Evolutionary conservation across 208 protist genomes (phyloP), one percentile per base, ranked within the genome.

Genomic region (Wallacemonas sp.): DNA sequence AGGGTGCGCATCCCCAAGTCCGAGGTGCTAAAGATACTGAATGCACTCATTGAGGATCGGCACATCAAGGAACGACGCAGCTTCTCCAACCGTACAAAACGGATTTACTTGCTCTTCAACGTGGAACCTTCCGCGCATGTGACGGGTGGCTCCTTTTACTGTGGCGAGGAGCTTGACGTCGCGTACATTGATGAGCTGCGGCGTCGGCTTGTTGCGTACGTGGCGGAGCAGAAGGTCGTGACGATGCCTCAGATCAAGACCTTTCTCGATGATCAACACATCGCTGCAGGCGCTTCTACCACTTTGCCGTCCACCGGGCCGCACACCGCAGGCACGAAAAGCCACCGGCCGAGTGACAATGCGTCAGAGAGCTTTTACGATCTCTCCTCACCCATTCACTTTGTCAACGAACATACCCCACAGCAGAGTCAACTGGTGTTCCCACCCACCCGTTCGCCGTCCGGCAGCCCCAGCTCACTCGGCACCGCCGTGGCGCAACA

Each of bases 91-190:
- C 75, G 82, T 0, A 83, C 90, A n/a, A 88, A 91, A 62, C 73
- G 78, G 24, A 81, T 95, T 37, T 95, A 92, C 69, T 66, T 92
- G 4, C 78, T 95, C 1, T 86, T 81, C 63, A 71, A 93, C 67
- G 68, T 95, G 42, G 76, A 87, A 68, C 90, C 90, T 3, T 92
- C 85, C 21, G 69, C 75, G 26, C 64, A 77, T 24, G 81, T 95
- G 0, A 95, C 90, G 0, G 90, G 90, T 10, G 90, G 90, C 32
- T 83, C 83, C 19, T 91, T 93, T 64, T 95, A 95, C 71, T 81
- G 80, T 54, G 84, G 87, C 41, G 84, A 91, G 57, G 81, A 92
- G 41, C 68, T 92, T 32, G 89, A 94, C 54, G 78, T 90, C 19
- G 76, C 69, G 30, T 91, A 88, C 67, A 77, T 95, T 21, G 87